Evolutionary conservation across 192 early-diverging fungal genomes (phyloP).

Genomic region (Gamsiella multidivaricata): DNA sequence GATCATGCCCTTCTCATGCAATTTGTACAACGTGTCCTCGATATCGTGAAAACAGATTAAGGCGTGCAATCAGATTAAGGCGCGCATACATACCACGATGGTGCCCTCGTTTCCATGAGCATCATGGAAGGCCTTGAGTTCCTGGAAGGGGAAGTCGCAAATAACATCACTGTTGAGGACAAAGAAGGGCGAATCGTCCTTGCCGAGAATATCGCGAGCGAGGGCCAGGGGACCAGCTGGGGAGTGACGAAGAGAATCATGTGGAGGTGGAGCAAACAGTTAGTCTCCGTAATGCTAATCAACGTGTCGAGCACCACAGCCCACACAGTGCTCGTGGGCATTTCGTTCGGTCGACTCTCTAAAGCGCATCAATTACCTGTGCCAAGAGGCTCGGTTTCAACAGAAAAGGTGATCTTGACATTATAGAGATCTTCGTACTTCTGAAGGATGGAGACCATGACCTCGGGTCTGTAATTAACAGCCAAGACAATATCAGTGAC

Average conservation of each 20-base stretch:
- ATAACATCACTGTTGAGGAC: constrained; percentile 99
- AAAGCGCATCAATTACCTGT: constrained; percentile 75
- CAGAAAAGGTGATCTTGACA: constrained; percentile 95
- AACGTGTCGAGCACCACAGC: too few species aligned
- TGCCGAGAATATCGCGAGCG: constrained; percentile 89
- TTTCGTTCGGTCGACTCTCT: too few species aligned
- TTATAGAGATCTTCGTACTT: constrained; percentile 93
- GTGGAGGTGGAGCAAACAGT: background rate
- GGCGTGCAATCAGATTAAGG: too few species aligned
- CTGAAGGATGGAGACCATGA: constrained; percentile 94
- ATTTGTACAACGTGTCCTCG: background rate
- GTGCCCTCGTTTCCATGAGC: constrained; percentile 95
- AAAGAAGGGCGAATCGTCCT: constrained; percentile 96
- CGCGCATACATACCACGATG: constrained; percentile 73
- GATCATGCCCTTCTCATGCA: background rate
- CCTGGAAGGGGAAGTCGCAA: constrained; percentile 97
- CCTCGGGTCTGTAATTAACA: constrained; percentile 98
- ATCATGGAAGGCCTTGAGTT: constrained; percentile 90
- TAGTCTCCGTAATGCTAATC: background rate
- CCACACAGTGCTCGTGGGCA: too few species aligned
- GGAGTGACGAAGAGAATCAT: background rate
- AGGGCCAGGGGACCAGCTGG: constrained; percentile 92
- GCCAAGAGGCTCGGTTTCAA: constrained; percentile 96
- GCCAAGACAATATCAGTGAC: constrained; percentile 98
- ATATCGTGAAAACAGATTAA: background rate